These are phyloP conservation scores for Polytolypa hystricis DNA, from an alignment of 2,329 filamentous ascomycete genomes.

Conservation along the genomic window DNA sequence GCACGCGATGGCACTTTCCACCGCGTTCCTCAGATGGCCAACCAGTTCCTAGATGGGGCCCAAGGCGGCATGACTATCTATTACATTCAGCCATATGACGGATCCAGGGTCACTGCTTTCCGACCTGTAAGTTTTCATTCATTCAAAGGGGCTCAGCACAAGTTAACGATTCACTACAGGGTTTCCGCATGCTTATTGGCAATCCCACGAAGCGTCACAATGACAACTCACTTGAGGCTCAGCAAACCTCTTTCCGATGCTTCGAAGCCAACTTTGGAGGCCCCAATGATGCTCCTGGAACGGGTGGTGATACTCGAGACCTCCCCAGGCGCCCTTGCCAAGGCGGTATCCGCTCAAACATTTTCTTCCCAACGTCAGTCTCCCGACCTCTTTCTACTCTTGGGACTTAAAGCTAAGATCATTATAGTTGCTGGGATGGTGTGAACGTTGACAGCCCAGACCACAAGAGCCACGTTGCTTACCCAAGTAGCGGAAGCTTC, in stretches of 20 bases:
- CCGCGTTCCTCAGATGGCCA: conserved; percentile 31
- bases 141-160: too few relatives aligned
- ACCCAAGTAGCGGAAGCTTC: conserved; percentile 13
- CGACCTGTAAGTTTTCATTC: too few relatives aligned
- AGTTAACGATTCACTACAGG: neutral
- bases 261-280: neutral
- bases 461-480: conserved; percentile 23
- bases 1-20: conserved; percentile 34
- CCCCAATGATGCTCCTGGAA: neutral
- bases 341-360: neutral
- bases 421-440: conserved; percentile 21
- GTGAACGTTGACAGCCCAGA: conserved; percentile 19
- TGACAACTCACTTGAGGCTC: neutral
- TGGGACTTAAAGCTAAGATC: neutral
- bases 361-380: neutral
- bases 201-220: neutral
- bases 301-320: neutral
- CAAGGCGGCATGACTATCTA: neutral
- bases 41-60: neutral
- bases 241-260: neutral
- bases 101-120: too few relatives aligned
- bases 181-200: conserved; percentile 1
- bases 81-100: too few relatives aligned
- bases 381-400: neutral
- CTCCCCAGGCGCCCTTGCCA: neutral